phyloP scores from a whole-genome alignment of 495 filamentous ascomycete species.

The Trichoderma orchidacearum region DNA sequence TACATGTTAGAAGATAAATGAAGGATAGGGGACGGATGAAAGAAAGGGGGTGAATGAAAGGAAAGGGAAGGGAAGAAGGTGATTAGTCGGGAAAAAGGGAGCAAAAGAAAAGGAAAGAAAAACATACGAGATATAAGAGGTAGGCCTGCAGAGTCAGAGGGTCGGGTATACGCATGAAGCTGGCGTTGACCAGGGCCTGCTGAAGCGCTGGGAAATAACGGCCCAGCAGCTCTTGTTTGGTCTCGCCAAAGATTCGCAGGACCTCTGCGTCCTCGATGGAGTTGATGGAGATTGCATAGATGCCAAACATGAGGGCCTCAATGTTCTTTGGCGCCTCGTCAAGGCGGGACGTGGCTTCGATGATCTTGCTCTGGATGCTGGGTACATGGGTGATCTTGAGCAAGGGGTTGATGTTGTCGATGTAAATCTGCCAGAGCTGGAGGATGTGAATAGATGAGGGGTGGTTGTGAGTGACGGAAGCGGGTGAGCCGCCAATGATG shows the following conservation, averaged over 20 bases:
- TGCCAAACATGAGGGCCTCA: constrained; percentile 43
- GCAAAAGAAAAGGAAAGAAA: no score
- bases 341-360: constrained; percentile 32
- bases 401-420: constrained; percentile 57
- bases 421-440: constrained; percentile 58
- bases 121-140: constrained; percentile 36
- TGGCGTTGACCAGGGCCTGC: constrained; percentile 42
- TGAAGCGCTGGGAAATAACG: constrained; percentile 37
- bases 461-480: constrained; percentile 42
- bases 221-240: constrained; percentile 23
- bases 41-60: no score
- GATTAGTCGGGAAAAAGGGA: no score
- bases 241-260: constrained; percentile 32
- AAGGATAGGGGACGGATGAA: neutral
- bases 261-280: constrained; percentile 39
- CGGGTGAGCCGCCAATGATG: constrained; percentile 32
- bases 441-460: constrained; percentile 56
- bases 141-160: constrained; percentile 40
- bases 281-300: constrained; percentile 39
- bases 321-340: constrained; percentile 31
- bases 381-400: constrained; percentile 54
- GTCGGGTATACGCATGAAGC: constrained; percentile 41
- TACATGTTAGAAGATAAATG: constrained; percentile 8
- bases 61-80: no score
- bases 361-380: constrained; percentile 40